Percentiles rank a stretch among this genome's conserved stretches.
These are phyloP conservation scores for Porphyridium purpureum DNA, from an alignment of 23 red algal species.

Conservation along the genomic window DNA sequence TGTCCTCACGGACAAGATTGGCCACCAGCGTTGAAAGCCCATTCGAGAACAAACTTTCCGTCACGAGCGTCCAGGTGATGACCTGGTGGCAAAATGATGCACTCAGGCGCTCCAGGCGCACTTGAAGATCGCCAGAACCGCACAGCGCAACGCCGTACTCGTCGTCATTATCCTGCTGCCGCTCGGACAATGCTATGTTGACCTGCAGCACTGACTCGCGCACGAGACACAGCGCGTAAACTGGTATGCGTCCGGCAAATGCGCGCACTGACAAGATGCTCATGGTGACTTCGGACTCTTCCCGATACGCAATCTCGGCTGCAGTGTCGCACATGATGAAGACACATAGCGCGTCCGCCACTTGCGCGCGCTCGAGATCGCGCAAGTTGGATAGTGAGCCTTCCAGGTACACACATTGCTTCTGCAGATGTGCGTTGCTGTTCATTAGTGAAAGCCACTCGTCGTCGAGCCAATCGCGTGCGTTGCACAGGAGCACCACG, in stretches of 20 bases:
- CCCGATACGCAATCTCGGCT: conserved; percentile 32
- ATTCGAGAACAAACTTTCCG: conserved; percentile 68
- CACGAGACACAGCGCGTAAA: conserved; percentile 45
- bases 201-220: conserved; percentile 58
- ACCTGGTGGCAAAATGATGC: no score
- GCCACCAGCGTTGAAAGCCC: conserved; percentile 47
- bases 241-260: conserved; percentile 32
- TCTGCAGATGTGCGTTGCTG: conserved; percentile 18
- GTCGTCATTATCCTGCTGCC: no score
- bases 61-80: conserved; percentile 33
- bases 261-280: conserved; percentile 43
- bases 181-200: no score
- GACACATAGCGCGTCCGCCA: conserved; percentile 29
- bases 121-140: no score
- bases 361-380: conserved; percentile 38
- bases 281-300: conserved; percentile 55
- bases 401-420: conserved; percentile 51
- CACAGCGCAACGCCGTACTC: no score
- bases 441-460: conserved; percentile 40
- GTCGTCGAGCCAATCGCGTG: conserved; percentile 39
- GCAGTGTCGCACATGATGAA: conserved; percentile 52
- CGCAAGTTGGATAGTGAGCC: conserved; percentile 19
- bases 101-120: no score
- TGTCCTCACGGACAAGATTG: conserved; percentile 48
- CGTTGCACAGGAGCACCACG: conserved; percentile 41